A percentile compares a stretch with the other conserved stretches of the same genome.
These are phyloP conservation scores for Arabidopsis thaliana DNA, from an alignment of 345 rosid genomes.

Conservation along the genomic window DNA sequence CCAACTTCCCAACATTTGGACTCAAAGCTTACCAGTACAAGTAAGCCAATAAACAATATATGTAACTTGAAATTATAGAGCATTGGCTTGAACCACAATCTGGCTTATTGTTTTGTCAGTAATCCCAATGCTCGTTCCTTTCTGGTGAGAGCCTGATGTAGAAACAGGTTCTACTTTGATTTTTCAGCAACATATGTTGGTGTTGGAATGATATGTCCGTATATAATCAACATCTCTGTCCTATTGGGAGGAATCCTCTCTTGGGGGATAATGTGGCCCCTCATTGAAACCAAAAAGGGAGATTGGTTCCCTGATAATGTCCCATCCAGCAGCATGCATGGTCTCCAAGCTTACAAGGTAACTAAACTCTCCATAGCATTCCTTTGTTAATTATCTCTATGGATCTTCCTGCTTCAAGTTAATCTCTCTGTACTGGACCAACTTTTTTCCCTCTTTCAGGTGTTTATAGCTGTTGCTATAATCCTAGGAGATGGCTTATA, in stretches of 20 bases:
- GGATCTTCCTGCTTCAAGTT: constrained; percentile 4
- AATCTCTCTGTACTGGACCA: not conserved
- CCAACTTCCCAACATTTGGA: constrained; percentile 79
- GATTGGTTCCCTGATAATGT: constrained; percentile 61
- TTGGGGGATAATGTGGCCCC: constrained; percentile 92
- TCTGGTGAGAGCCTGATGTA: constrained; percentile 42
- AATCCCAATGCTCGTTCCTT: constrained; percentile 28
- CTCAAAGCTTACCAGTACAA: constrained; percentile 63
- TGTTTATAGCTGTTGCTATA: constrained; percentile 79
- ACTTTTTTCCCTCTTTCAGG: constrained; percentile 47
- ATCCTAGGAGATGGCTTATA: constrained; percentile 85
- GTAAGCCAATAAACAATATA: constrained; percentile 46
- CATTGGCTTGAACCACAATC: constrained; percentile 12
- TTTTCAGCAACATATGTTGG: constrained; percentile 87
- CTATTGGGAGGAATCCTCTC: constrained; percentile 77
- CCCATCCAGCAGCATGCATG: constrained; percentile 52
- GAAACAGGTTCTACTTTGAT: constrained; percentile 80
- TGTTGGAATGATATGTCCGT: constrained; percentile 91
- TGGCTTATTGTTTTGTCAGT: constrained; percentile 29
- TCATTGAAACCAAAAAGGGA: constrained; percentile 64
- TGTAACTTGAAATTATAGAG: constrained; percentile 9
- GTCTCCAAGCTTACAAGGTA: constrained; percentile 82
- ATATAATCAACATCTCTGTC: constrained; percentile 68
- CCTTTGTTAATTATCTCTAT: constrained; percentile 14
- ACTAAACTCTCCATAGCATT: constrained; percentile 21